Conservation (phyloP, 106 monocot species). For the Allium sativum region DNA sequence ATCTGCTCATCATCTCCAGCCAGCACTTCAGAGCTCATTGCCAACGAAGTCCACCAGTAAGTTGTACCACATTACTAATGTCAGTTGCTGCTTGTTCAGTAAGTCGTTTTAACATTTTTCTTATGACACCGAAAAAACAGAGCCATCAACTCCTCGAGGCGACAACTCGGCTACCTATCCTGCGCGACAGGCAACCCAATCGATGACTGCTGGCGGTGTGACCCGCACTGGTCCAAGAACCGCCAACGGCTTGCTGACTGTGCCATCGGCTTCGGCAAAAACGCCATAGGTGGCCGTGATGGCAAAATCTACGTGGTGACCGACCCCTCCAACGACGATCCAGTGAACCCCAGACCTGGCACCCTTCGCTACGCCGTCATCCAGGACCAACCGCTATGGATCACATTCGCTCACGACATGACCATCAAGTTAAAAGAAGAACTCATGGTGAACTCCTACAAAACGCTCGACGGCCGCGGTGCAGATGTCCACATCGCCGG, state of each 20-base stretch:
- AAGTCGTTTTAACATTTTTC: not conserved
- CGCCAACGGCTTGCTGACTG: slow-evolving; percentile 17
- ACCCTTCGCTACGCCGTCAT: slow-evolving; percentile 19
- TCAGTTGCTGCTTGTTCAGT: not conserved
- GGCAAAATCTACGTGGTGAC: slow-evolving; percentile 9
- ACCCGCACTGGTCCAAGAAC: slow-evolving; percentile 13
- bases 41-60: slow-evolving; percentile 14
- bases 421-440: slow-evolving; percentile 13
- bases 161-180: not conserved
- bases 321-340: slow-evolving; percentile 11
- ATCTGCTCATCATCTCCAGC: not conserved
- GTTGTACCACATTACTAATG: not conserved
- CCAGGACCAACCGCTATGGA: slow-evolving; percentile 14
- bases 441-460: slow-evolving; percentile 13
- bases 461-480: slow-evolving; percentile 17
- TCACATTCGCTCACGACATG: slow-evolving; percentile 13
- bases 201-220: slow-evolving; percentile 20
- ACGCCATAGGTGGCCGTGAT: slow-evolving; percentile 7
- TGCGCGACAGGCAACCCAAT: slow-evolving; percentile 17
- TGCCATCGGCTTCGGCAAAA: slow-evolving; percentile 11
- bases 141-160: slow-evolving; percentile 4
- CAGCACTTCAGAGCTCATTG: slow-evolving; percentile 5
- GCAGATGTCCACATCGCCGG: slow-evolving; percentile 14
- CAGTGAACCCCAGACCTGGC: slow-evolving; percentile 13
- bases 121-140: not conserved